phyloP scores from a whole-genome alignment of 2,329 filamentous ascomycete species.

The Trichoderma breve region DNA sequence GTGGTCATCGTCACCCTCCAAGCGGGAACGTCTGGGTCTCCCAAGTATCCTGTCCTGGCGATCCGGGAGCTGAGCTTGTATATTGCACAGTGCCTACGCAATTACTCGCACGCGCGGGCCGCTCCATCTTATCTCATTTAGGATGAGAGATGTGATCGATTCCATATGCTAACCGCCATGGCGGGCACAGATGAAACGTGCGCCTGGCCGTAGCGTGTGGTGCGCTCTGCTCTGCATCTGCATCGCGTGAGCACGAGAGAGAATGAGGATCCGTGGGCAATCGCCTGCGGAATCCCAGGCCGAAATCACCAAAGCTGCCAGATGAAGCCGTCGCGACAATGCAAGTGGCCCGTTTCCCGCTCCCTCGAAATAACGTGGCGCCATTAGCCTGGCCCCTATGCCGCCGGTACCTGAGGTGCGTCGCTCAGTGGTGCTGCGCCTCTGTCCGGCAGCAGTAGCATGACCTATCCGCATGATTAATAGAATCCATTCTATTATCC shows the following conservation, averaged over 20 bases:
- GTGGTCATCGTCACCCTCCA: not conserved
- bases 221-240: not conserved
- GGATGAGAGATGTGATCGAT: constrained; percentile 20
- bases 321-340: not conserved
- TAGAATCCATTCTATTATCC: not conserved
- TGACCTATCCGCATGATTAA: constrained; percentile 1
- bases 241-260: not conserved
- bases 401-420: not conserved
- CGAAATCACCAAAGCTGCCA: not conserved
- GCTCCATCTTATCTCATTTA: constrained; percentile 18
- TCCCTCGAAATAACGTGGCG: not conserved
- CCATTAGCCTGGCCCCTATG: not conserved
- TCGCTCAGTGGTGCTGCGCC: constrained; percentile 1
- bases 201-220: not conserved
- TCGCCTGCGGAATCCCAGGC: not conserved
- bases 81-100: constrained; percentile 17
- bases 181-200: constrained; percentile 11
- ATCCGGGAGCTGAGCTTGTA: constrained; percentile 21
- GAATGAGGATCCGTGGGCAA: not conserved
- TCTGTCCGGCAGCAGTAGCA: constrained; percentile 1
- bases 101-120: constrained; percentile 19
- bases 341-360: not conserved
- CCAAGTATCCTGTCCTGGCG: constrained; percentile 15
- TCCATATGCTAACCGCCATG: constrained; percentile 11
- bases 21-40: constrained; percentile 5